A percentile compares a stretch with the other conserved stretches of the same genome.
Evolutionary conservation across 163 green algal species (phyloP).

Genomic region (Scenedesmus sp.): DNA sequence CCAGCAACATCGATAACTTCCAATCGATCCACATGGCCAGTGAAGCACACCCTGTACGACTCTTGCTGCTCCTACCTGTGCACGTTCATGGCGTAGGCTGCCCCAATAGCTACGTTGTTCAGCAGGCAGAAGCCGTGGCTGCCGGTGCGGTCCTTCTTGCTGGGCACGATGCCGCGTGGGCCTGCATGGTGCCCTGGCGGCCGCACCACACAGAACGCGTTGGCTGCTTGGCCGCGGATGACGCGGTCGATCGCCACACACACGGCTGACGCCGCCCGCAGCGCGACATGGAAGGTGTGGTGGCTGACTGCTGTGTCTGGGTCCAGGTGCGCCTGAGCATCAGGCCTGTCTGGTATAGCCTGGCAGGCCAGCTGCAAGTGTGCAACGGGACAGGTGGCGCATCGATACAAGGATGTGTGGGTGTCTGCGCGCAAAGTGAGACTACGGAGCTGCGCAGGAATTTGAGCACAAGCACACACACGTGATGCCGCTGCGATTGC

Average conservation of each 20-base stretch:
- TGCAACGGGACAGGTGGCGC: background rate
- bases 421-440: no score
- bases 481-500: background rate
- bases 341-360: slow-evolving; percentile 63
- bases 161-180: slow-evolving; percentile 83
- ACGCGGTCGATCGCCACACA: slow-evolving; percentile 86
- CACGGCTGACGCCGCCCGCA: slow-evolving; percentile 84
- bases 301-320: slow-evolving; percentile 87
- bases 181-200: slow-evolving; percentile 86
- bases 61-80: slow-evolving; percentile 57
- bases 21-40: background rate
- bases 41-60: no score
- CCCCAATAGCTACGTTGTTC: slow-evolving; percentile 95
- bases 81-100: slow-evolving; percentile 89
- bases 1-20: no score
- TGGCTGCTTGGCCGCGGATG: slow-evolving; percentile 74
- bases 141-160: slow-evolving; percentile 78
- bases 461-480: no score
- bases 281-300: slow-evolving; percentile 81
- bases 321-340: slow-evolving; percentile 83
- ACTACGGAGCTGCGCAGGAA: no score
- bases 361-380: slow-evolving; percentile 63
- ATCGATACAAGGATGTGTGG: background rate
- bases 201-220: slow-evolving; percentile 92
- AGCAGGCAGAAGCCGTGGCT: slow-evolving; percentile 96